Evolutionary conservation across 1,139 yeast genomes (phyloP), one percentile per base, ranked within the genome.

Genomic region (Ogataea hybrid): DNA sequence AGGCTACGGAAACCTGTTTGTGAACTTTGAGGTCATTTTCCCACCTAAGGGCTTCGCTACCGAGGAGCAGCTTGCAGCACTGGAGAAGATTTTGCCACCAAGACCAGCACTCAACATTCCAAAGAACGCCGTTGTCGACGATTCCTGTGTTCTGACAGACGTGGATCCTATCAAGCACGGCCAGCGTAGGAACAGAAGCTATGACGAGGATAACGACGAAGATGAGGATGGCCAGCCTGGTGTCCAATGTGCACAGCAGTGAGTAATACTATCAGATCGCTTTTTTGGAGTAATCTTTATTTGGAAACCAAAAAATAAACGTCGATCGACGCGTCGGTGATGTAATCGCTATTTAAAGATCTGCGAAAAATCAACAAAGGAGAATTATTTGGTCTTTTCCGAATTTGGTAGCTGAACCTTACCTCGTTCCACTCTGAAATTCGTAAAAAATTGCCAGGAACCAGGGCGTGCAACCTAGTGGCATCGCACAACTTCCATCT

Each of bases 231-330:
- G 61, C 15, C 59, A 55, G 34, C 85, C 83, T 52, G 90, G 90
- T 66, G 94, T 84, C 51, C 94, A 84, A 74, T 84, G 94, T 79
- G 90, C 90, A 54, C 81, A 88, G 58, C 94, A 84, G 71, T 84
- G 73, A 62, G 52, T 42, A 25, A 25, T 34, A 39, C 31, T 12
- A 27, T 33, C n/a, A 27, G 21, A 27, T 33, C 28, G 37, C 28
- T 37, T 21, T 17, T 40, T 28, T 37, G 6, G 14, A 5, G 28
- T 23, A 32, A 34, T 12, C 23, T 10, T 20, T 29, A 28, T 16
- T 25, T 16, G n/a, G 17, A 28, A 25, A 23, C 15, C 15, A 14
- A 14, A 14, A 14, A 14, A 14, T 14, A 35, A 25, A 22, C 29
- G 38, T 37, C 35, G 28, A 32, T 37, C 41, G 41, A 17, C 41